Conservation (phyloP, 2,329 filamentous ascomycete genomes). For the Pochonia chlamydosporia region DNA sequence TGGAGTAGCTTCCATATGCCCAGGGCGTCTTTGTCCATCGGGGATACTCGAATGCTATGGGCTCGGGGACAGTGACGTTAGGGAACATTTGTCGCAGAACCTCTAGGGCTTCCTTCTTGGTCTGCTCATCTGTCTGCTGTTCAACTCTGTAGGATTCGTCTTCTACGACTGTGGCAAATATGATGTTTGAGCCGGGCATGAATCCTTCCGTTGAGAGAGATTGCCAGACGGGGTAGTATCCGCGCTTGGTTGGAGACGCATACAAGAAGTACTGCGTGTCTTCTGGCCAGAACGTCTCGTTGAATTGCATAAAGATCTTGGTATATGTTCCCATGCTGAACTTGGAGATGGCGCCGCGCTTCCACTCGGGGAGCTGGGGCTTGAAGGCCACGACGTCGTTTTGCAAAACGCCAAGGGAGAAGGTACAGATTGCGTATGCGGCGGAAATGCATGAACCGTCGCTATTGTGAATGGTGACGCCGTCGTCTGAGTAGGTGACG, state of each 20-base stretch:
- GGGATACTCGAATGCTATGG: slow-evolving; percentile 56
- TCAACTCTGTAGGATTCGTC: slow-evolving; percentile 53
- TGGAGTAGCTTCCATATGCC: slow-evolving; percentile 58
- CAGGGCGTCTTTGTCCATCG: slow-evolving; percentile 25
- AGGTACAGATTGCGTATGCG: slow-evolving; percentile 60
- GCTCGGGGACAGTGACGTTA: slow-evolving; percentile 48
- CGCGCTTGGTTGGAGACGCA: slow-evolving; percentile 33
- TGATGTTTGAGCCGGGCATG: slow-evolving; percentile 54
- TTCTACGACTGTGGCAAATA: slow-evolving; percentile 59
- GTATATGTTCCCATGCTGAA: slow-evolving; percentile 69
- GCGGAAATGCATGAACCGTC: slow-evolving; percentile 53
- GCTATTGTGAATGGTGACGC: slow-evolving; percentile 46
- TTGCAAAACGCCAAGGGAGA: slow-evolving; percentile 63
- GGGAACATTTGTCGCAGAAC: slow-evolving; percentile 60
- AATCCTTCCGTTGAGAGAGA: slow-evolving; percentile 54
- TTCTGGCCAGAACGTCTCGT: slow-evolving; percentile 57
- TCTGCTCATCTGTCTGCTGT: slow-evolving; percentile 51
- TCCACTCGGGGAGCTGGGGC: slow-evolving; percentile 58
- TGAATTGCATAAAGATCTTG: slow-evolving; percentile 67
- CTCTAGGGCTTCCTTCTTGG: slow-evolving; percentile 48
- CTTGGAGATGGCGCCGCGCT: slow-evolving; percentile 54
- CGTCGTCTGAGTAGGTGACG: slow-evolving; percentile 44
- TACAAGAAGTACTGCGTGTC: slow-evolving; percentile 40
- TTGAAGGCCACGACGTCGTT: slow-evolving; percentile 52
- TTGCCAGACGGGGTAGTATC: slow-evolving; percentile 55